A percentile compares a stretch with the other conserved stretches of the same genome.
These are phyloP conservation scores for Fusarium sp. DNA, from an alignment of 2,329 filamentous ascomycete genomes.

Conservation along the genomic window DNA sequence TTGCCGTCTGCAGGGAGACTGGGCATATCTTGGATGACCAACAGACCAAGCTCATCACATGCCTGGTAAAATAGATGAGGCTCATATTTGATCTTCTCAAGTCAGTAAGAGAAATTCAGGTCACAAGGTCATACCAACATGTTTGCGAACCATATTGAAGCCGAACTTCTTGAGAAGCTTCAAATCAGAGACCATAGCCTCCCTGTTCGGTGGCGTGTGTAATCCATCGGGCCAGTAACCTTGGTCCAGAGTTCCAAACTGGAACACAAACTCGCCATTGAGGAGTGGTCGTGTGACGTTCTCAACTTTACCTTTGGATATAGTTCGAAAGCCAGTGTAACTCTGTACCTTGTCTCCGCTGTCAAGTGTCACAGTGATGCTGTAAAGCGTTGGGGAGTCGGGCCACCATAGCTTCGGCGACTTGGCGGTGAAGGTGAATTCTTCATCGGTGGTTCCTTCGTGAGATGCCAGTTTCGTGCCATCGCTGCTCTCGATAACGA, in stretches of 20 bases:
- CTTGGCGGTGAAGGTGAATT: conserved; percentile 65
- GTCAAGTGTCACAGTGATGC: conserved; percentile 64
- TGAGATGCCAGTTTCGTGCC: conserved; percentile 1
- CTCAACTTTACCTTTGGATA: conserved; percentile 64
- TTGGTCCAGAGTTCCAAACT: conserved; percentile 75
- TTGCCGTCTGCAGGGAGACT: conserved; percentile 53
- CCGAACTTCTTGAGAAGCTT: conserved; percentile 71
- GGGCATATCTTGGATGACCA: conserved; percentile 80
- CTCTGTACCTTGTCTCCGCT: conserved; percentile 64
- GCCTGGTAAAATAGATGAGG: conserved; percentile 74
- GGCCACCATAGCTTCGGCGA: conserved; percentile 73
- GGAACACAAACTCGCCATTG: conserved; percentile 75
- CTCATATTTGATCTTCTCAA: conserved; percentile 71
- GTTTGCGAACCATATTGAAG: conserved; percentile 77
- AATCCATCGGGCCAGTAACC: conserved; percentile 78
- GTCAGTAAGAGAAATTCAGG: too few species aligned
- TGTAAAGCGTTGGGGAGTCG: conserved; percentile 69
- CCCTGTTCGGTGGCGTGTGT: conserved; percentile 70
- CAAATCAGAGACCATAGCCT: conserved; percentile 75
- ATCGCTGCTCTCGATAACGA: background rate
- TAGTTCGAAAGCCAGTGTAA: conserved; percentile 76
- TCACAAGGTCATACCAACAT: conserved; percentile 55
- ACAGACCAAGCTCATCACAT: conserved; percentile 71
- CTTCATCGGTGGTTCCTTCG: conserved; percentile 52
- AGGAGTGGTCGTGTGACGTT: conserved; percentile 70